A percentile compares a stretch with the other conserved stretches of the same genome.
Evolutionary conservation across 768 basidiomycete species (phyloP).

Genomic region (Hebeloma cylindrosporum): DNA sequence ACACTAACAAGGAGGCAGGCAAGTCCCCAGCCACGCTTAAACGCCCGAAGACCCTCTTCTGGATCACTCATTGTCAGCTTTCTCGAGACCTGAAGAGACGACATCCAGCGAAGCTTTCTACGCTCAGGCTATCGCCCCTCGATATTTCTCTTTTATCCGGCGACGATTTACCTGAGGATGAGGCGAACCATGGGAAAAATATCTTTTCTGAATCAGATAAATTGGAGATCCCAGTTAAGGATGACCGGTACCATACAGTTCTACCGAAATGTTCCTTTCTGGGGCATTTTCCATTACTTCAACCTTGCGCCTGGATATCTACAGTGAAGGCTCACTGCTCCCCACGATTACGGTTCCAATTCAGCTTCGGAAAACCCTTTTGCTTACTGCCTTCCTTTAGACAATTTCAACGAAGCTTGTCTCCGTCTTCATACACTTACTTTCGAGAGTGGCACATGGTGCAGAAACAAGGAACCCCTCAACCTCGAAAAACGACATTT

Average conservation of each 20-base stretch:
- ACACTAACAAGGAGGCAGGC: conserved; percentile 15
- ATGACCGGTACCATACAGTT: background rate
- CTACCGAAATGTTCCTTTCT: conserved; percentile 2
- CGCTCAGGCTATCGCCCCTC: no score
- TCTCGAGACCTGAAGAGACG: no score
- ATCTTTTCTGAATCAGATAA: no score
- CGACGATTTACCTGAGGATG: no score
- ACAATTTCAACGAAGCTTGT: background rate
- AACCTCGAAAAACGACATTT: background rate
- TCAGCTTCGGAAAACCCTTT: background rate
- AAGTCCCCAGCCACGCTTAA: conserved; percentile 2
- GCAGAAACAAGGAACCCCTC: background rate
- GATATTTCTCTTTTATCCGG: no score
- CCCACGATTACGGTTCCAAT: background rate
- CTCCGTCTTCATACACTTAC: background rate
- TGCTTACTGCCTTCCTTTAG: background rate
- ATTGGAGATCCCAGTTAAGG: background rate
- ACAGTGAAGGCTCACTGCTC: background rate
- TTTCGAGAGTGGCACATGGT: background rate
- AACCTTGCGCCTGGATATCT: conserved; percentile 1
- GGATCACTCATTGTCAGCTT: conserved; percentile 2
- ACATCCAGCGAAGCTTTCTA: no score
- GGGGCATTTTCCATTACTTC: conserved; percentile 8
- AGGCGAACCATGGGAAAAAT: no score
- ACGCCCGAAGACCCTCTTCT: conserved; percentile 8